A percentile compares a stretch with the other conserved stretches of the same genome.
These are phyloP conservation scores for Zizania latifolia DNA, from an alignment of 176 grass and related monocot species.

Conservation along the genomic window DNA sequence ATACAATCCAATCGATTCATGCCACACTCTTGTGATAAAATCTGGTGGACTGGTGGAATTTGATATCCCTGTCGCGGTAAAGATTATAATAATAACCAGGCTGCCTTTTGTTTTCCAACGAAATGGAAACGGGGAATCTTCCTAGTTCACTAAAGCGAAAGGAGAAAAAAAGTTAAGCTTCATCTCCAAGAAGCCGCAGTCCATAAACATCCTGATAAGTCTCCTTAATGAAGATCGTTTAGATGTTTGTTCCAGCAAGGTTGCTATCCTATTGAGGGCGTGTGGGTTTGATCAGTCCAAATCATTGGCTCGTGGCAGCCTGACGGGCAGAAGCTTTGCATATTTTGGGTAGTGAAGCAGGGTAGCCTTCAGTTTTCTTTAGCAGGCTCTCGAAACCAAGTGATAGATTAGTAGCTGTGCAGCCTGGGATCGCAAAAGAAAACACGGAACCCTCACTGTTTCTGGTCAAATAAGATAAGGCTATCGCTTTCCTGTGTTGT, in stretches of 20 bases:
- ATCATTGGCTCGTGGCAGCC: not conserved
- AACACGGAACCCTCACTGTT: constrained; percentile 18
- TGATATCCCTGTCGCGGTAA: not conserved
- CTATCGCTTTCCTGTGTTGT: not conserved
- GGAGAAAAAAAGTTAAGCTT: not conserved
- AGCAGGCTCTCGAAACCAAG: not conserved
- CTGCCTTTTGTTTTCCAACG: not conserved
- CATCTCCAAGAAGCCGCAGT: not conserved
- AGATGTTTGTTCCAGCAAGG: not conserved
- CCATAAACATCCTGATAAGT: not conserved
- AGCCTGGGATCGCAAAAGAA: constrained; percentile 21
- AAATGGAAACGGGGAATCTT: not conserved
- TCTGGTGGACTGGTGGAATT: not conserved
- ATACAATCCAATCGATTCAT: not conserved
- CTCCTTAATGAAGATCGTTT: not conserved
- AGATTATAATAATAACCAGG: not conserved
- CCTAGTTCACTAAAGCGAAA: not conserved
- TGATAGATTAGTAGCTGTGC: not conserved
- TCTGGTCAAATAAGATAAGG: constrained; percentile 33
- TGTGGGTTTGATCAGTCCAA: not conserved
- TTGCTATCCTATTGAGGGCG: not conserved
- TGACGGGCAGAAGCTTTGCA: not conserved
- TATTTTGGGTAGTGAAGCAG: not conserved
- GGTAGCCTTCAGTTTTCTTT: not conserved
- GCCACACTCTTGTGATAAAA: not conserved